These are phyloP conservation scores for Penicillium sp. DNA, from an alignment of 2,329 filamentous ascomycete genomes.

Conservation along the genomic window DNA sequence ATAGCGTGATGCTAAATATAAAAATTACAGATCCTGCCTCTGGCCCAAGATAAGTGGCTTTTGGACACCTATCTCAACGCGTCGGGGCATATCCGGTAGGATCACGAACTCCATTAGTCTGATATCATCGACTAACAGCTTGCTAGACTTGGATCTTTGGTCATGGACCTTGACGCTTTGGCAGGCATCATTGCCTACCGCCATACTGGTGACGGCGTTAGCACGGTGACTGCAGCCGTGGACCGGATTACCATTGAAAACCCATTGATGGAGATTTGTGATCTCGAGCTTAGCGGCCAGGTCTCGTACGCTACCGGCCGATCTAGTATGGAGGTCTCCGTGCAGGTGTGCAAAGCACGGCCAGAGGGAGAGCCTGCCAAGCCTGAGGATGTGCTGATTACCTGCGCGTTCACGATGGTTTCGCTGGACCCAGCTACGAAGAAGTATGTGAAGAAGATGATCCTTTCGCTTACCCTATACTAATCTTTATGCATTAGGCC, in stretches of 20 bases:
- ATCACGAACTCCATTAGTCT: neutral
- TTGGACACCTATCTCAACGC: constrained; percentile 78
- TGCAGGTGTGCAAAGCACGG: constrained; percentile 70
- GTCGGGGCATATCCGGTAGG: constrained; percentile 68
- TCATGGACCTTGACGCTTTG: constrained; percentile 79
- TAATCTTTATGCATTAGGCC: constrained; percentile 48
- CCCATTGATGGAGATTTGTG: constrained; percentile 74
- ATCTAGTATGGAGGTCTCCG: constrained; percentile 72
- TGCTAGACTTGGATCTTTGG: constrained; percentile 65
- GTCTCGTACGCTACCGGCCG: constrained; percentile 73
- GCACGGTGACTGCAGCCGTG: constrained; percentile 65
- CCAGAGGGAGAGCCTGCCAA: constrained; percentile 57
- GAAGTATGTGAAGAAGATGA: constrained; percentile 45
- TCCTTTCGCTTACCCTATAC: neutral
- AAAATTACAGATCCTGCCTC: constrained; percentile 59
- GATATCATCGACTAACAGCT: constrained; percentile 23
- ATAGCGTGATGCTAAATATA: constrained; percentile 5
- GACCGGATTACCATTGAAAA: constrained; percentile 69
- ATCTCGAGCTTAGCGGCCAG: constrained; percentile 70
- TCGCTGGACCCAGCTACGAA: constrained; percentile 69
- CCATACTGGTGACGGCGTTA: constrained; percentile 65
- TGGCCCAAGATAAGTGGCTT: constrained; percentile 74
- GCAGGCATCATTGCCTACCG: constrained; percentile 77
- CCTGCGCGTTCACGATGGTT: constrained; percentile 78
- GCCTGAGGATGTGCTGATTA: constrained; percentile 66